phyloP scores from a whole-genome alignment of 2,329 filamentous ascomycete species.

The Ascochyta lentis region DNA sequence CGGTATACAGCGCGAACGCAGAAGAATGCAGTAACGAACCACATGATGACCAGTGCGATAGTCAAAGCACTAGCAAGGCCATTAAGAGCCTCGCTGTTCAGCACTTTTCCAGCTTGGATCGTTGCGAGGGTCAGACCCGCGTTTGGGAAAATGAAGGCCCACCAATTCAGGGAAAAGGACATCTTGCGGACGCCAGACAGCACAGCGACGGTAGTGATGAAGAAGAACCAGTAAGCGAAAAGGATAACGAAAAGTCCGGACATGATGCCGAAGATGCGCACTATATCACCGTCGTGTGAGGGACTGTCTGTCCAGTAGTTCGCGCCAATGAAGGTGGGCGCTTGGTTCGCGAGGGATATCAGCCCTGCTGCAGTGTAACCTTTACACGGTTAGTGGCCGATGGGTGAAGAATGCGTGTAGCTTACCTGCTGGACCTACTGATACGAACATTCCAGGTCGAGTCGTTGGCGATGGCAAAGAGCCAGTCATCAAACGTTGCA shows the following conservation, averaged over 20 bases:
- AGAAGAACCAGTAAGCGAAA: conserved; percentile 60
- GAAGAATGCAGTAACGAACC: conserved; percentile 59
- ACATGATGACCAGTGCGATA: conserved; percentile 61
- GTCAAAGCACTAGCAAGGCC: conserved; percentile 64
- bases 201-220: conserved; percentile 50
- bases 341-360: conserved; percentile 55
- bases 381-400: conserved; percentile 59
- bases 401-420: conserved; percentile 37
- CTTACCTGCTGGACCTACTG: conserved; percentile 52
- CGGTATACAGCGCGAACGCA: conserved; percentile 59
- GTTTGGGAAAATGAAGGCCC: conserved; percentile 72
- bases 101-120: conserved; percentile 62
- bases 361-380: conserved; percentile 47
- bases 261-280: conserved; percentile 53
- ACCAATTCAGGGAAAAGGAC: conserved; percentile 50
- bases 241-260: conserved; percentile 57
- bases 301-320: conserved; percentile 44
- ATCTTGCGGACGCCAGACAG: conserved; percentile 51
- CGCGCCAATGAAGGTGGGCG: conserved; percentile 44
- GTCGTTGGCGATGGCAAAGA: conserved; percentile 55
- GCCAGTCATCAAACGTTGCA: conserved; percentile 70
- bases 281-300: conserved; percentile 45
- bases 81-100: conserved; percentile 61
- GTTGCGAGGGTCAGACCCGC: conserved; percentile 67
- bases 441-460: conserved; percentile 61